A percentile compares a stretch with the other conserved stretches of the same genome.
Conservation (phyloP, 768 basidiomycete species). For the Boletus edulis region DNA sequence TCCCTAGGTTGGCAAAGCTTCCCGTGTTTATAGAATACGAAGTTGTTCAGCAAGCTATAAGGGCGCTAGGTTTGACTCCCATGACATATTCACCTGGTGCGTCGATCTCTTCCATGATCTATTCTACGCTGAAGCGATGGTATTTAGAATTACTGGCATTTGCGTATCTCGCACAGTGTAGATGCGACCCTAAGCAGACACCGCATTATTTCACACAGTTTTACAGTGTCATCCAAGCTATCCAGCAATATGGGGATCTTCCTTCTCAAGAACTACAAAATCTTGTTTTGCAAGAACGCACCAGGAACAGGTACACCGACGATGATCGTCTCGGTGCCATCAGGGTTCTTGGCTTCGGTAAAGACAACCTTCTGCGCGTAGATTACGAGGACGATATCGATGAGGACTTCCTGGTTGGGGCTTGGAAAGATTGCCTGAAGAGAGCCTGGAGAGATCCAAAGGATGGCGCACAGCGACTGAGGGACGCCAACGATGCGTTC, state of each 20-base stretch:
- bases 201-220: conserved; percentile 62
- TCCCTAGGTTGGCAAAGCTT: conserved; percentile 52
- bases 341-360: conserved; percentile 62
- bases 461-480: conserved; percentile 45
- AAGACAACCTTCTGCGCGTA: conserved; percentile 52
- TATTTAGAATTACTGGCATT: conserved; percentile 66
- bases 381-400: conserved; percentile 72
- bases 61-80: conserved; percentile 61
- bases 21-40: conserved; percentile 40
- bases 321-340: conserved; percentile 53
- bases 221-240: conserved; percentile 45
- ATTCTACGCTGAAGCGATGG: conserved; percentile 2
- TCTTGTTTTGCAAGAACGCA: conserved; percentile 58
- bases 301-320: conserved; percentile 59
- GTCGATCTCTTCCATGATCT: conserved; percentile 6
- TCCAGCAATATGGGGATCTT: conserved; percentile 51
- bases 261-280: conserved; percentile 48
- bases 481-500: conserved; percentile 65
- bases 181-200: conserved; percentile 71
- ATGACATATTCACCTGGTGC: conserved; percentile 64
- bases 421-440: conserved; percentile 61
- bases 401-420: conserved; percentile 66
- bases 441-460: conserved; percentile 49
- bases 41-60: conserved; percentile 41
- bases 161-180: conserved; percentile 77